Base-by-base conservation (phyloP, 176 grass and related monocot species). In the Oryza glumipatula region DNA sequence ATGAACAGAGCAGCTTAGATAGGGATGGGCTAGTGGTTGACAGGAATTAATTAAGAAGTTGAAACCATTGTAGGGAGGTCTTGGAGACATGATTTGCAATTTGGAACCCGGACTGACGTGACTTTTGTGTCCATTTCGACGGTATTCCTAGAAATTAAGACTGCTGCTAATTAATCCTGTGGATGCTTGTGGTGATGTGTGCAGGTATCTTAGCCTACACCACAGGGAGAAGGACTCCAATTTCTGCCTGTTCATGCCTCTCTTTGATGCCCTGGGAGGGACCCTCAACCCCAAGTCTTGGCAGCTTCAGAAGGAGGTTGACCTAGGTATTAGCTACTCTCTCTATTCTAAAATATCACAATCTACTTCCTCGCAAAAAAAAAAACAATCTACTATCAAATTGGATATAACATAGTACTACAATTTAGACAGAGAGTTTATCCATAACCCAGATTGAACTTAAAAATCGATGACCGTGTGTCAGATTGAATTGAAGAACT, bases 211-310 rank as follows among this genome's bases (percentile, higher is more conserved):
- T 3, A 95, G 80, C 89, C 76, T 98, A 68, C 96, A 98, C 68
- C 93, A 98, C 83, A 90, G 32, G 86, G 88, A 95, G 74, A 98
- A 85, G 82, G 73, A 95, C 83, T 79, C 79, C 77, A 98, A 98
- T 65, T 98, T 92, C 69, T 95, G 96, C 86, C 45, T 98, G 24
- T 98, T 98, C 52, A 98, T 98, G 96, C 96, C 96, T 16, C 74
- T 95, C 19, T 98, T 73, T 78, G 96, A 98, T 68, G 60, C 81
- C 17, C 60, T 98, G 4, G 96, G 89, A 21, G 89, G 81, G 65
- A 95, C 93, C 24, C 7, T 98, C 28, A 76, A 92, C 78, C 24
- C 41, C 24, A 90, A 78, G 19, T 88, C 96, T 0, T 98, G 96
- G 96, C 77, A 92, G 41, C 85, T 98, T 35, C 93, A 98, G 86